Evolutionary conservation across 306 rosid species (phyloP).

Genomic region (Herpetospermum pedunculosum): DNA sequence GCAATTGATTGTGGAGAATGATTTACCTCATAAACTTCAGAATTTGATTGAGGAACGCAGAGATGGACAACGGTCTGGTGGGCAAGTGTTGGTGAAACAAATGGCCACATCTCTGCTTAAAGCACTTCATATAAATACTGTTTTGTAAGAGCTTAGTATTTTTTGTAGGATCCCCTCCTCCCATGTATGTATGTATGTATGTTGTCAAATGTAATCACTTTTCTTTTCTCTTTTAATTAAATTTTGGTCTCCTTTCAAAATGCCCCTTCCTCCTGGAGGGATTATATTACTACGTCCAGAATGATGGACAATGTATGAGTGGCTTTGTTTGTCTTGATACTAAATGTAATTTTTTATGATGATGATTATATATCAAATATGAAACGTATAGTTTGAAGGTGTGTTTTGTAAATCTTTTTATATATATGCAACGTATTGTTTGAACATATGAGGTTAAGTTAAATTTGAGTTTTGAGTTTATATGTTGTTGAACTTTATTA

Average conservation of each 20-base stretch:
- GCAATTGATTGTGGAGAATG: constrained; percentile 97
- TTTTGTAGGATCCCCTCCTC: background rate
- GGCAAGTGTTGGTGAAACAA: constrained; percentile 94
- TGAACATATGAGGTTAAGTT: too few species aligned
- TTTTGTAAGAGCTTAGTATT: constrained; percentile 47
- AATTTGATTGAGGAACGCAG: constrained; percentile 87
- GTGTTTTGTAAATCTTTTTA: too few species aligned
- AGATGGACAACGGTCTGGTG: constrained; percentile 79
- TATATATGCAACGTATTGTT: too few species aligned
- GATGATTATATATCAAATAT: background rate
- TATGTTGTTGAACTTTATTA: too few species aligned
- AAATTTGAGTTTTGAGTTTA: too few species aligned
- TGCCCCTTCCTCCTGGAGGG: background rate
- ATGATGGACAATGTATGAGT: background rate
- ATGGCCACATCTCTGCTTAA: constrained; percentile 96
- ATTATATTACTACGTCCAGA: background rate
- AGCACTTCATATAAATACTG: constrained; percentile 94
- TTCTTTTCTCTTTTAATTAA: background rate
- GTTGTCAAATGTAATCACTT: background rate
- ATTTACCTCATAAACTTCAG: constrained; percentile 89
- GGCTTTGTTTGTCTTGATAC: background rate
- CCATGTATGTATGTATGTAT: constrained; percentile 16
- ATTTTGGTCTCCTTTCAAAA: background rate
- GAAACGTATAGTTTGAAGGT: background rate
- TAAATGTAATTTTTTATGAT: background rate